Base-by-base conservation (phyloP, 2,329 filamentous ascomycete genomes). In the Penicillium sp. region DNA sequence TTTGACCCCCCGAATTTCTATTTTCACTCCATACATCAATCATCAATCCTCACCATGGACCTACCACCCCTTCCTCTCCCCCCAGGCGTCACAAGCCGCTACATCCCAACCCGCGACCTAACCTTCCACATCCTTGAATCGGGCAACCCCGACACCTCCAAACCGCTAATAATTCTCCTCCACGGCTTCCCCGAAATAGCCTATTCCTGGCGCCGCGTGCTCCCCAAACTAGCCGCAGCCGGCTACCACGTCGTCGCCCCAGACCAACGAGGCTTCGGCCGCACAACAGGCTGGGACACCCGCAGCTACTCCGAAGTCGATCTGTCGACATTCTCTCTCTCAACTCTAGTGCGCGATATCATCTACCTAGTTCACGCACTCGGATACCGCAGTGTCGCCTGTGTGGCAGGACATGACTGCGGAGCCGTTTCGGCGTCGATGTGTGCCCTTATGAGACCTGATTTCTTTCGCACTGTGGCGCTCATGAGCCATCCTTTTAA, bases 121-220 rank as follows among this genome's bases (percentile, higher is more conserved):
- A 84, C 77, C 21, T 86, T 84, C 70, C 86, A 90, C 70, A 69
- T 85, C 34, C 76, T 88, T 16, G 79, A 82, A 61, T 77, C 84
- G 14, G 83, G 84, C 40, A 67, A 75, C 71, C 24, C 68, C 74
- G 3, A 53, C 65, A 13, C 64, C 13, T 63, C 72, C 22, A 77
- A 75, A 6, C 85, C 85, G 1, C 77, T 89, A 10, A 72, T 89
- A 8, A 68, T 89, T 6, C 81, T 87, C 46, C 79, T 83, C 45
- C 86, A 88, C 69, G 87, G 87, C 36, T 90, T 83, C 58, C 87
- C 87, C 1, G 86, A 89, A 65, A 76, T 90, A 2, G 85, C 87
- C 27, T 90, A 82, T 68, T 88, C 86, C 44, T 90, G 86, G 86
- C 83, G 86, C 48, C 84, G 85, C 52, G 72, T 88, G 34, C 78